Base-by-base conservation (phyloP, 2,329 filamentous ascomycete species). In the Fusarium sp. region DNA sequence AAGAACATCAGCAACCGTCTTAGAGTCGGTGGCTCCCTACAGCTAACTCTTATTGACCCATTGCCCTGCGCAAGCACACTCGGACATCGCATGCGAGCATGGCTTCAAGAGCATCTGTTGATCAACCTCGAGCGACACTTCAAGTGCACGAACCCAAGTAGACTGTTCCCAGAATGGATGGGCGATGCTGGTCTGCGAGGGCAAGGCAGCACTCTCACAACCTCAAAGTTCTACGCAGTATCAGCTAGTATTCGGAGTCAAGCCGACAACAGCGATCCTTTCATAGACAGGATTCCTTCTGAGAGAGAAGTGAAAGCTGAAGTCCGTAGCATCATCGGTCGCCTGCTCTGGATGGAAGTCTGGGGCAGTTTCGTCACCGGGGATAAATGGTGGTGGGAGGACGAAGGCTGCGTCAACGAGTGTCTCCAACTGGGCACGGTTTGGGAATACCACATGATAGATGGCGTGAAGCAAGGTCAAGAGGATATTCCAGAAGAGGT, bases 1-100 rank as follows among this genome's bases (percentile, higher is more conserved):
- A 84, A 84, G 60, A 88, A 88, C 69, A 87, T 91, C 72, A 84
- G 89, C 77, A 86, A 86, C 31, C 86, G 87, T 38, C 84, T 93
- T 6, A 82, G 85, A 7, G 84, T 86, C 0, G 85, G 86, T 1
- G 90, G 91, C 3, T 82, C 84, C 26, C 79, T 93, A 18, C 87
- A 91, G 66, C 80, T 93, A 22, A 87, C 87, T 0, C 81, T 93
- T 24, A 88, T 93, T 71, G 90, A 93, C 65, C 90, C 91, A 0
- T 82, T 88, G 13, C 92, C 92, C 0, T 83, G 87, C 2, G 82
- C 87, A 7, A 81, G 84, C 4, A 90, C 87, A 0, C 83, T 90
- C 31, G 92, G 91, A 0, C 89, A 89, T 0, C 82, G 83, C 4
- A 82, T 93, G 77, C 84, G 87, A 41, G 79, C 83, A 2, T 93